Conservation (phyloP, 2,329 filamentous ascomycete species). For the Lachnellula hyalina region DNA sequence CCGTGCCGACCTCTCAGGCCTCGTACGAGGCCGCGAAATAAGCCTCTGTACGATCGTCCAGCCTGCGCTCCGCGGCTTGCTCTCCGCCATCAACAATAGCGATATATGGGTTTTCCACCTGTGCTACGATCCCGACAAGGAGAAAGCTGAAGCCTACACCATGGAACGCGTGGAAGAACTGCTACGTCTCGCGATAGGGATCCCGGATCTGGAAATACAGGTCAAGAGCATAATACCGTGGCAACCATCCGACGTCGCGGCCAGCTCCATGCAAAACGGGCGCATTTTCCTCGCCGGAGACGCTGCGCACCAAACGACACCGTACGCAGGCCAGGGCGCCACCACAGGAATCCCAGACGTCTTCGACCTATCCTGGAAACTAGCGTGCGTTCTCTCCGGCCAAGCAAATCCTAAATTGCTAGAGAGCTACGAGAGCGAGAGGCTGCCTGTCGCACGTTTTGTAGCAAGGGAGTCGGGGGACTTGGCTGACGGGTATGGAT, state of each 20-base stretch:
- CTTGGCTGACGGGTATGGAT: slow-evolving; percentile 12
- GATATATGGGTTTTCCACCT: slow-evolving; percentile 28
- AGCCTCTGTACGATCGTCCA: slow-evolving; percentile 30
- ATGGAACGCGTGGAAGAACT: slow-evolving; percentile 20
- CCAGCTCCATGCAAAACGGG: slow-evolving; percentile 24
- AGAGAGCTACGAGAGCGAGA: slow-evolving; percentile 36
- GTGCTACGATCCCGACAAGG: slow-evolving; percentile 19
- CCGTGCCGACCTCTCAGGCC: slow-evolving; percentile 24
- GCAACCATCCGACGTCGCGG: slow-evolving; percentile 30
- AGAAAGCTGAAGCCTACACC: slow-evolving; percentile 18
- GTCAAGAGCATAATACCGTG: slow-evolving; percentile 33
- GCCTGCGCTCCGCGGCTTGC: slow-evolving; percentile 13
- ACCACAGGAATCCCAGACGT: slow-evolving; percentile 36
- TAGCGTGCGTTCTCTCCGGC: slow-evolving; percentile 31
- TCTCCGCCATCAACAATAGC: slow-evolving; percentile 27
- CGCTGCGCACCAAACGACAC: slow-evolving; percentile 44
- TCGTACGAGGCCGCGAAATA: slow-evolving; percentile 31
- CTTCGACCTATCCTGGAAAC: slow-evolving; percentile 40
- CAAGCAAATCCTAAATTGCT: slow-evolving; percentile 25
- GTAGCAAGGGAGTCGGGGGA: slow-evolving; percentile 8
- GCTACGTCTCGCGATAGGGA: slow-evolving; percentile 30
- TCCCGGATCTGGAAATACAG: slow-evolving; percentile 27
- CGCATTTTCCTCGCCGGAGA: slow-evolving; percentile 42
- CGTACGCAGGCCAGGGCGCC: slow-evolving; percentile 40
- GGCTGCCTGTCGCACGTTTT: slow-evolving; percentile 32